Percentiles rank a stretch among this genome's conserved stretches.
Evolutionary conservation across 768 basidiomycete genomes (phyloP).

Genomic region (Mycena vitilis): DNA sequence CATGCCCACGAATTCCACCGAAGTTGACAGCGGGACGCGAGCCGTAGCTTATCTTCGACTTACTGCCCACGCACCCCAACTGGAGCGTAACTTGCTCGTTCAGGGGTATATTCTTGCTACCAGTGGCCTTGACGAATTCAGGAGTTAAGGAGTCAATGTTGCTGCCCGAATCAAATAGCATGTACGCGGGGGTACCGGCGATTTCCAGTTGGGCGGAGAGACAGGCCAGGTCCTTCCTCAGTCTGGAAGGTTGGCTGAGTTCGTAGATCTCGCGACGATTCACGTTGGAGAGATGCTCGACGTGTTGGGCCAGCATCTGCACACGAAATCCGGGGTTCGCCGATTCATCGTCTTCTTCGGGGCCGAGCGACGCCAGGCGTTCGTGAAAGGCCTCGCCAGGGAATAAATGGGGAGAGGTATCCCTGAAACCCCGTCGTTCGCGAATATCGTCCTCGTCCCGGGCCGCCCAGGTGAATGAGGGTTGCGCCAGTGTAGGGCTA

Average conservation of each 20-base stretch:
- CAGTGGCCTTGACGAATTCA: not conserved
- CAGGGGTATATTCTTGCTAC: not conserved
- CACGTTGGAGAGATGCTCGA: conserved; percentile 13
- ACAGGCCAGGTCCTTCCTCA: too few species aligned
- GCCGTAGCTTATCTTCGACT: conserved; percentile 4
- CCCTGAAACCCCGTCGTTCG: too few species aligned
- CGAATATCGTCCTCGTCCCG: too few species aligned
- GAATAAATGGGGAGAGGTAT: too few species aligned
- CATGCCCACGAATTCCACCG: conserved; percentile 1
- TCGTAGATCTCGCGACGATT: conserved; percentile 1
- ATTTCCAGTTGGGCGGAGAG: too few species aligned
- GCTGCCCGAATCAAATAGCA: too few species aligned
- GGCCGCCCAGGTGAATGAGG: too few species aligned
- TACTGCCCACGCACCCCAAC: conserved; percentile 9
- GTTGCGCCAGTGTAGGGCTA: too few species aligned
- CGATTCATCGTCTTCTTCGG: too few species aligned
- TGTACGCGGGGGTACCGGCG: too few species aligned
- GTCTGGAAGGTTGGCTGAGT: conserved; percentile 5
- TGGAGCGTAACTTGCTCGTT: conserved; percentile 6
- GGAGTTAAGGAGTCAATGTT: conserved; percentile 14
- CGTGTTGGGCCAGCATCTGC: not conserved
- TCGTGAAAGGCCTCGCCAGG: too few species aligned
- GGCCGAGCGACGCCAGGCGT: too few species aligned
- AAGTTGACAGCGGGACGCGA: not conserved
- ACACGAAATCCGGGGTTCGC: not conserved